These are phyloP conservation scores for Phaffomyces opuntiae DNA, from an alignment of 805 yeast species.

Conservation along the genomic window DNA sequence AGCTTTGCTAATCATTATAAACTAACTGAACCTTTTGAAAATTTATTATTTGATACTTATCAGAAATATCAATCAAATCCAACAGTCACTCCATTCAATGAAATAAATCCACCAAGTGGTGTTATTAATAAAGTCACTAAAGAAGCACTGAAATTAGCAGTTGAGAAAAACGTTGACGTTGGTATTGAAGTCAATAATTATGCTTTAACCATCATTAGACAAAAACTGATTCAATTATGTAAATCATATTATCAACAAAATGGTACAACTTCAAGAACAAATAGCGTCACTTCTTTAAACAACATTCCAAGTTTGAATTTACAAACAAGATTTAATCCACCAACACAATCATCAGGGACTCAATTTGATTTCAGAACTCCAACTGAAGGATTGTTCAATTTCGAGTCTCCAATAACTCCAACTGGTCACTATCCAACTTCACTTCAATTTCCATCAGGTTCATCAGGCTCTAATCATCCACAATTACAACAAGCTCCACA, in stretches of 20 bases:
- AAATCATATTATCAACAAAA: background rate
- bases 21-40: conserved; percentile 35
- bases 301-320: conserved; percentile 18
- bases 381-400: conserved; percentile 20
- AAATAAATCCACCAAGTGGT: conserved; percentile 60
- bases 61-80: conserved; percentile 48
- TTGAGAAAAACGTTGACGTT: conserved; percentile 26
- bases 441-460: background rate
- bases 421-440: background rate
- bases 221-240: conserved; percentile 26
- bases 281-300: conserved; percentile 13
- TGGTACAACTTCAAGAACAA: conserved; percentile 14
- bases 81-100: conserved; percentile 60
- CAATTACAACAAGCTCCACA: conserved; percentile 1
- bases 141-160: conserved; percentile 37
- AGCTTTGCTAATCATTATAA: conserved; percentile 23
- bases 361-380: conserved; percentile 16
- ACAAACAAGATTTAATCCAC: conserved; percentile 11
- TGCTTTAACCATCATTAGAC: conserved; percentile 32
- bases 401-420: conserved; percentile 18
- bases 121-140: conserved; percentile 54
- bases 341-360: conserved; percentile 7
- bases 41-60: conserved; percentile 38
- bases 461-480: background rate
- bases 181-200: conserved; percentile 33